These are phyloP conservation scores for Clonostachys sp. DNA, from an alignment of 2,329 filamentous ascomycete genomes.

Conservation along the genomic window DNA sequence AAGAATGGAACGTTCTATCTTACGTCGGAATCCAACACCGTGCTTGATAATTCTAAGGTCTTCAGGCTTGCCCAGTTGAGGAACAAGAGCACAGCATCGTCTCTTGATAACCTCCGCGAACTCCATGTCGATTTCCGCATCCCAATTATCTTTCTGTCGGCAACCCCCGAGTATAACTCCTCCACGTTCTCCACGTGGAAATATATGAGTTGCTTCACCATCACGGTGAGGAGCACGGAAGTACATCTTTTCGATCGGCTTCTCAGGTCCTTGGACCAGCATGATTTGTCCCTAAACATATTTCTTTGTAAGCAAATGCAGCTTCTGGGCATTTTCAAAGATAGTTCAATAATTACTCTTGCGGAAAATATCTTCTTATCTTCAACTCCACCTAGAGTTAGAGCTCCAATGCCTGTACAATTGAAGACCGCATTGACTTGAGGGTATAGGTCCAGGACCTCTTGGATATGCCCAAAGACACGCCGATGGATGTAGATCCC, in stretches of 20 bases:
- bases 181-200: constrained; percentile 29
- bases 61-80: constrained; percentile 22
- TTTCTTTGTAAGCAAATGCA: not conserved
- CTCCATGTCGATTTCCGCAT: constrained; percentile 15
- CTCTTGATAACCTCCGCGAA: constrained; percentile 23
- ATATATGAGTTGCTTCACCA: constrained; percentile 34
- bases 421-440: constrained; percentile 62
- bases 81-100: constrained; percentile 22
- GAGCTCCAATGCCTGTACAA: constrained; percentile 69
- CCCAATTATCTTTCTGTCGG: constrained; percentile 22
- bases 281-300: constrained; percentile 17
- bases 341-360: constrained; percentile 37
- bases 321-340: not conserved
- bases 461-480: constrained; percentile 58
- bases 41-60: constrained; percentile 23
- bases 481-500: constrained; percentile 61
- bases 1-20: not conserved
- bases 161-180: constrained; percentile 26
- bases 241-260: constrained; percentile 30
- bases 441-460: constrained; percentile 47
- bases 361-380: constrained; percentile 66
- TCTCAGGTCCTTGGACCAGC: constrained; percentile 27
- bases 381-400: constrained; percentile 68
- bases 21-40: constrained; percentile 22
- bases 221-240: constrained; percentile 33